Evolutionary conservation across 1,284 basidiomycete genomes (phyloP).

Genomic region (Heterobasidion occidentale): DNA sequence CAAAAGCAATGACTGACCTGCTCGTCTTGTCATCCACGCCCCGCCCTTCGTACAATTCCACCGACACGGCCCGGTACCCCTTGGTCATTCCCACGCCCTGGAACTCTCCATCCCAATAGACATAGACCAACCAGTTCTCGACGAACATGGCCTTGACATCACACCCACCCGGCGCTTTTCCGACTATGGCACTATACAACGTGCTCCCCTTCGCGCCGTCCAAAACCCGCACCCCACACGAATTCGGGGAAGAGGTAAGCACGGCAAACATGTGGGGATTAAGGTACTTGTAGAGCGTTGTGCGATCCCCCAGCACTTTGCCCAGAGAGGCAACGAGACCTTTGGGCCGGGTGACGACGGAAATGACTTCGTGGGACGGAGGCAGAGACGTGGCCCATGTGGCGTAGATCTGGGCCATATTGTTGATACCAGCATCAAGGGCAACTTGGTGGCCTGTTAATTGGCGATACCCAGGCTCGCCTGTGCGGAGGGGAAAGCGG

Average conservation of each 20-base stretch:
- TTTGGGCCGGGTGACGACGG: constrained; percentile 37
- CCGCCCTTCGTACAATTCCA: constrained; percentile 82
- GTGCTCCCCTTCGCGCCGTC: constrained; percentile 76
- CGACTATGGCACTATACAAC: constrained; percentile 56
- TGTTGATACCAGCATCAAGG: constrained; percentile 33
- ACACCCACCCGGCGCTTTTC: constrained; percentile 35
- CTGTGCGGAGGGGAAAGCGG: constrained; percentile 49
- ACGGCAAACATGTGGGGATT: constrained; percentile 76
- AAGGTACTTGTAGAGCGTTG: constrained; percentile 91
- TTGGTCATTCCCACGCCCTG: constrained; percentile 44
- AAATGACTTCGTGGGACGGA: constrained; percentile 41
- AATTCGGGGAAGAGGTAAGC: constrained; percentile 34
- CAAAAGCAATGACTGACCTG: constrained; percentile 41
- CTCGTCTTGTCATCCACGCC: constrained; percentile 55
- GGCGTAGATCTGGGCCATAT: constrained; percentile 43
- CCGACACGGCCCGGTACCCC: constrained; percentile 66
- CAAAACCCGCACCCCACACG: constrained; percentile 68
- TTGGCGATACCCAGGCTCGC: constrained; percentile 29
- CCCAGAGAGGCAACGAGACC: constrained; percentile 72
- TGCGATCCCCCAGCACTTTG: constrained; percentile 80
- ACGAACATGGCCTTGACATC: constrained; percentile 63
- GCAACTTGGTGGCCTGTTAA: constrained; percentile 51
- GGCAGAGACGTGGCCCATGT: constrained; percentile 62
- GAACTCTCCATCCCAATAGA: constrained; percentile 63
- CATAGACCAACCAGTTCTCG: constrained; percentile 94